phyloP scores from a whole-genome alignment of 371 early-diverging fungal genomes.

The Syncephalis fuscata region DNA sequence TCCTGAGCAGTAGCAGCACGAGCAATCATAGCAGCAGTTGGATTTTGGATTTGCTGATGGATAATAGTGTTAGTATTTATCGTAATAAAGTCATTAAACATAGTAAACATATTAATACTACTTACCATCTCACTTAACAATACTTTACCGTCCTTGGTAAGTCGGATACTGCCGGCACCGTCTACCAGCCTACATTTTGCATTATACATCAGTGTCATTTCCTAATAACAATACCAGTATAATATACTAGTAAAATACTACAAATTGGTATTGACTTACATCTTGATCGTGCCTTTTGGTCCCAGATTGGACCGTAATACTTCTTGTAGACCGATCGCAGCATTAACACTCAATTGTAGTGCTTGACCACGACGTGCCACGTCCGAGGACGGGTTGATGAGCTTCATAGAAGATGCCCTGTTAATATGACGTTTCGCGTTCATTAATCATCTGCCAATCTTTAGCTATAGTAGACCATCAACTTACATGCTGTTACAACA shows the following conservation, averaged over 20 bases:
- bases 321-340: slow-evolving; percentile 89
- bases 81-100: background rate
- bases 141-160: slow-evolving; percentile 97
- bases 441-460: too few relatives aligned
- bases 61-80: background rate
- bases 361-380: slow-evolving; percentile 98
- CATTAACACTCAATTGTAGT: slow-evolving; percentile 90
- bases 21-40: slow-evolving; percentile 98
- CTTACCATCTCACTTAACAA: slow-evolving; percentile 92
- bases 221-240: background rate
- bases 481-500: too few relatives aligned
- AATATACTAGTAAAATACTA: too few relatives aligned
- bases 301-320: slow-evolving; percentile 95
- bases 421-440: too few relatives aligned
- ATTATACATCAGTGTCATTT: background rate
- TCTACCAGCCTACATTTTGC: slow-evolving; percentile 69
- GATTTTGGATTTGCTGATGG: slow-evolving; percentile 96
- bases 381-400: slow-evolving; percentile 95
- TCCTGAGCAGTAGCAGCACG: slow-evolving; percentile 98
- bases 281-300: slow-evolving; percentile 98
- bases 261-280: slow-evolving; percentile 27
- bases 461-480: too few relatives aligned
- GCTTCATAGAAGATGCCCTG: slow-evolving; percentile 45
- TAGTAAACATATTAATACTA: background rate
- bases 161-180: slow-evolving; percentile 87